phyloP scores from a whole-genome alignment of 2,329 filamentous ascomycete species.

The Bretziella fagacearum region DNA sequence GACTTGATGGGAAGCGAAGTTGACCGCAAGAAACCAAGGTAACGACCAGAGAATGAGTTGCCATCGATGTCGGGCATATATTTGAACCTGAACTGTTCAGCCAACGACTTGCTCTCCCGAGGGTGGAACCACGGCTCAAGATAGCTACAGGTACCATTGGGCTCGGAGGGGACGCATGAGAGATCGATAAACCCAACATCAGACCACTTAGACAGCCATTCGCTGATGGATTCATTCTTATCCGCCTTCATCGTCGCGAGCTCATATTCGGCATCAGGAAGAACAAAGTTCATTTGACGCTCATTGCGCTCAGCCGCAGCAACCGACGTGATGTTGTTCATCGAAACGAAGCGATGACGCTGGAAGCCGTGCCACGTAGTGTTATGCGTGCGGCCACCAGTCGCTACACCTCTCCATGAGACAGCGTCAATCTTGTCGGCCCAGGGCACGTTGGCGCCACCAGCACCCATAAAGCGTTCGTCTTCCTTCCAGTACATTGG shows the following conservation, averaged over 20 bases:
- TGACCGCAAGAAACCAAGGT: slow-evolving; percentile 50
- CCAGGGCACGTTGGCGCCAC: slow-evolving; percentile 39
- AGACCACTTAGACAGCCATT: slow-evolving; percentile 33
- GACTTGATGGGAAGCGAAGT: slow-evolving; percentile 60
- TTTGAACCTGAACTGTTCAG: slow-evolving; percentile 43
- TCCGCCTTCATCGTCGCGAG: slow-evolving; percentile 23
- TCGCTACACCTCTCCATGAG: slow-evolving; percentile 52
- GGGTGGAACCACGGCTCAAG: slow-evolving; percentile 67
- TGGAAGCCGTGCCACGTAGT: slow-evolving; percentile 57
- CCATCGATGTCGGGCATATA: slow-evolving; percentile 65
- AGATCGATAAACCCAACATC: slow-evolving; percentile 38
- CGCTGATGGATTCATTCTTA: slow-evolving; percentile 26
- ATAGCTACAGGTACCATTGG: slow-evolving; percentile 51
- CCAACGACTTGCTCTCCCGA: slow-evolving; percentile 29
- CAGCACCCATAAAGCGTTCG: slow-evolving; percentile 41
- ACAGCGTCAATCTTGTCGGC: slow-evolving; percentile 34
- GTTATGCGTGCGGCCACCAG: slow-evolving; percentile 41
- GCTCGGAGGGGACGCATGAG: slow-evolving; percentile 30
- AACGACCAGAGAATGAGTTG: slow-evolving; percentile 52
- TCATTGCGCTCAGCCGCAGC: slow-evolving; percentile 29
- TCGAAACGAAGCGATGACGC: slow-evolving; percentile 55
- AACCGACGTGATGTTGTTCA: slow-evolving; percentile 51
- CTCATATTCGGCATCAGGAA: slow-evolving; percentile 32
- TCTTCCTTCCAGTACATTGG: slow-evolving; percentile 53
- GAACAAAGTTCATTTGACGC: slow-evolving; percentile 34